Percentiles rank a stretch among this genome's conserved stretches.
phyloP scores from a whole-genome alignment of 805 yeast genomes.

The Maudiozyma barnettii region DNA sequence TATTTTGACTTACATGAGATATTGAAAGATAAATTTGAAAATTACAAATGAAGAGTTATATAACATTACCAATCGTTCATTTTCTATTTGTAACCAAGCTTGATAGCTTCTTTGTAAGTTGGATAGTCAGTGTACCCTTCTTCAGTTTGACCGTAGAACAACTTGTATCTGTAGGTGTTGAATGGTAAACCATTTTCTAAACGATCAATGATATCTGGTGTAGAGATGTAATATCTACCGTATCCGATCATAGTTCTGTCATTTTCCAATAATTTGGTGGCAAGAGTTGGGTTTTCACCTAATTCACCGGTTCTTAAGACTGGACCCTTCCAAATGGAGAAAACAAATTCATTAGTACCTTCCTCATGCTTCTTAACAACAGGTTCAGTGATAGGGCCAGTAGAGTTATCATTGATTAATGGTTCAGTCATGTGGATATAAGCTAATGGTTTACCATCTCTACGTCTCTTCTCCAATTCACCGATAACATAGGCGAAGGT shows the following conservation, averaged over 20 bases:
- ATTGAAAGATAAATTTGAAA: background rate
- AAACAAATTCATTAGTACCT: conserved; percentile 30
- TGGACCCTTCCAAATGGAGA: conserved; percentile 36
- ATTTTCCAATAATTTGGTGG: conserved; percentile 26
- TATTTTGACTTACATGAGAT: background rate
- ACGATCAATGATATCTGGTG: conserved; percentile 36
- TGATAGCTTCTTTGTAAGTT: conserved; percentile 15
- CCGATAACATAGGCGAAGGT: conserved; percentile 34
- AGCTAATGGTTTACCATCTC: conserved; percentile 31
- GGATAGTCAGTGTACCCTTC: conserved; percentile 10
- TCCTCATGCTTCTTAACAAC: conserved; percentile 9
- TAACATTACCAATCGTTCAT: background rate
- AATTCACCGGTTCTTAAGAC: conserved; percentile 33
- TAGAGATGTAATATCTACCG: conserved; percentile 31
- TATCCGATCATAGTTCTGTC: conserved; percentile 35
- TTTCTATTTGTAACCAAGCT: conserved; percentile 3
- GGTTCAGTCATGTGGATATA: conserved; percentile 39
- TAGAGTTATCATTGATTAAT: conserved; percentile 24
- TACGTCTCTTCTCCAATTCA: conserved; percentile 32
- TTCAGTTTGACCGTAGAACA: conserved; percentile 41
- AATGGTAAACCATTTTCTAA: conserved; percentile 33
- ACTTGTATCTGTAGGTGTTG: conserved; percentile 35
- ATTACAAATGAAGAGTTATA: background rate
- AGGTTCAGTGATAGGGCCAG: conserved; percentile 17
- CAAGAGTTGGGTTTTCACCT: conserved; percentile 17